Evolutionary conservation across 352 stramenopile genomes (phyloP), one percentile per base, ranked within the genome.

Genomic region (Globisporangium nunn): DNA sequence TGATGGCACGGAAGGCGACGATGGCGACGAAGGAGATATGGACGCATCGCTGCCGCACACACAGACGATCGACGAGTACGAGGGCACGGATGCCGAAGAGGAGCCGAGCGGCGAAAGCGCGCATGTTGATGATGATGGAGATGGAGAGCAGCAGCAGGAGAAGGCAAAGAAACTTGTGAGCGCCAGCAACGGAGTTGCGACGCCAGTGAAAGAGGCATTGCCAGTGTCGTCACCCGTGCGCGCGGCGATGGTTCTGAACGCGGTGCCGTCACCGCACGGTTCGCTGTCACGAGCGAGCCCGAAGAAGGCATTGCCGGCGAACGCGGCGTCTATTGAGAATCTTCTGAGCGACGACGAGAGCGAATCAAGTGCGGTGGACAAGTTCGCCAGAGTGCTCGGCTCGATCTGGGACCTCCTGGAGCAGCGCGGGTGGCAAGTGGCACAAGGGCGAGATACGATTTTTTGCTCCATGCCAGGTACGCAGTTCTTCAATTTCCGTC

Each of bases 401-500:
- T 14, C 54, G 10, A 52, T 91, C 3, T 80, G 78, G 56, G 63
- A 59, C 17, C 49, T 82, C n/a, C 64, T 91, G 47, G 64, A 80
- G 58, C 54, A 54, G 33, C 60, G 67, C 1, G 81, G 81, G 11
- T 89, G 81, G 81, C 71, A 87, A 59, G 74, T 84, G n/a, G 78
- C 79, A 10, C 63, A 77, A 18, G 72, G 77, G 2, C 60, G 60
- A 8, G 82, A 83, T 55, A 85, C 75, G 3, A 53, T 86, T 52
- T 88, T 89, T 49, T 86, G 81, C 47, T 72, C 78, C 17, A 91
- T 91, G 81, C 81, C 81, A 0, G 78, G 68, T 30, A 85, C 85
- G 33, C 69, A 85, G 61, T 91, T 91, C 52, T 88, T 87, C 70
- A 88, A 86, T 62, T 91, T 91, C 40, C 78, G 79, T 41, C 81